A percentile compares a stretch with the other conserved stretches of the same genome.
phyloP scores from a whole-genome alignment of 106 monocot genomes.

The Dactylorhiza incarnata region DNA sequence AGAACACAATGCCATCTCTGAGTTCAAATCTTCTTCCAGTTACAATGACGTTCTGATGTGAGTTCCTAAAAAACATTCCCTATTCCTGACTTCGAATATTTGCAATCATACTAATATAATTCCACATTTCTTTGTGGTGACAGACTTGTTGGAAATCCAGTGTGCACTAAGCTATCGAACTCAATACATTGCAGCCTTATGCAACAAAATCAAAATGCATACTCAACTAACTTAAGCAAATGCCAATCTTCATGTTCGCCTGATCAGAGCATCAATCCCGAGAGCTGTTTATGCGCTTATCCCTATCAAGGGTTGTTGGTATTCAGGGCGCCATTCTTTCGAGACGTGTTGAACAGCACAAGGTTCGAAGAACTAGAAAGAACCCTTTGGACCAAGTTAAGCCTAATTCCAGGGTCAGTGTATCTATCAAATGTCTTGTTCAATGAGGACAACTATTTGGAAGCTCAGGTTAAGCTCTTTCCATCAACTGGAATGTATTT shows the following conservation, averaged over 20 bases:
- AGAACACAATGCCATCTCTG: conserved; percentile 42
- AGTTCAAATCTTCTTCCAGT: background rate
- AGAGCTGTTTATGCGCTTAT: conserved; percentile 49
- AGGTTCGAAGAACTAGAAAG: conserved; percentile 45
- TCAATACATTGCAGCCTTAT: conserved; percentile 28
- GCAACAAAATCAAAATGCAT: conserved; percentile 13
- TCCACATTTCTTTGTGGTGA: background rate
- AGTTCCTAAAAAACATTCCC: conserved; percentile 4
- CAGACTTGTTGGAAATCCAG: conserved; percentile 65
- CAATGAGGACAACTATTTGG: conserved; percentile 39
- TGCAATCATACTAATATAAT: background rate
- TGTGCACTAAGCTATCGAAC: conserved; percentile 21
- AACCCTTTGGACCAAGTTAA: conserved; percentile 27
- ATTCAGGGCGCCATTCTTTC: conserved; percentile 55
- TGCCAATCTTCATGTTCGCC: conserved; percentile 36
- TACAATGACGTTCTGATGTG: conserved; percentile 33
- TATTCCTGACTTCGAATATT: background rate
- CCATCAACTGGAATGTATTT: conserved; percentile 39
- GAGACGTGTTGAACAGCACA: conserved; percentile 26
- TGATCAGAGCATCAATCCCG: conserved; percentile 37
- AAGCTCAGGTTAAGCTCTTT: conserved; percentile 46
- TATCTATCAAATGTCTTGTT: conserved; percentile 32
- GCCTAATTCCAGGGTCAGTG: conserved; percentile 22
- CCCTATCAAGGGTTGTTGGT: conserved; percentile 51
- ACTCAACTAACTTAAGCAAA: conserved; percentile 33